Evolutionary conservation across 345 rosid species (phyloP), one percentile per base, ranked within the genome.

Genomic region (Populus tremula): DNA sequence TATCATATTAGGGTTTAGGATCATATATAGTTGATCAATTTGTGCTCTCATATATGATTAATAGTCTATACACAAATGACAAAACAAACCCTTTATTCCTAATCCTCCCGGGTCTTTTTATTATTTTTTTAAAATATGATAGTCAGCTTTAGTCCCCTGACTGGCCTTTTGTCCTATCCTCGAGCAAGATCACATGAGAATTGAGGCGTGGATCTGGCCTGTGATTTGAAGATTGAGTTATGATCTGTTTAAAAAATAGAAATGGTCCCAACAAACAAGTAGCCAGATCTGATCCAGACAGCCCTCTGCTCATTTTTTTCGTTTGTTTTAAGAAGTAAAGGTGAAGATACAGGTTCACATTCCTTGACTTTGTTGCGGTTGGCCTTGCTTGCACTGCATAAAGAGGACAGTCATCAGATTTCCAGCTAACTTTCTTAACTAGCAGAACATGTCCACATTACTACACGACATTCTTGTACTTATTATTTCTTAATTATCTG

Each of bases 171-270:
- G 76, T 77, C 70, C 69, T 47, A 29, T n/a, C 8, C 65, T 50
- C 62, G 20, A 67, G 39, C 74, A 67, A 67, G 14, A 36, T 72
- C 67, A 82, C 75, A 75, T 82, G 67, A 38, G 63, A 29, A 72
- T 25, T 17, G 14, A 45, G 70, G 62, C 31, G 67, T 67, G 71
- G 76, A 77, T 47, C 61, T 77, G 68, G 59, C 45, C 23, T 64
- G n/a, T 35, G 7, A 67, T 56, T 39, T 21, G 25, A n/a, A 67
- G 68, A 71, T 36, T 36, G 65, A 82, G 79, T 50, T 71, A 66
- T 27, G 53, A 77, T 43, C 13, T 41, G 33, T 18, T 56, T 10
- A 43, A 77, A 77, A 66, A 56, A 69, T 38, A 23, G 63, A 70
- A 69, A 70, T 62, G 63, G 63, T 61, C 75, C 75, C 69, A 77